These are phyloP conservation scores for Phialocephala subalpina DNA, from an alignment of 2,329 filamentous ascomycete genomes.

Conservation along the genomic window DNA sequence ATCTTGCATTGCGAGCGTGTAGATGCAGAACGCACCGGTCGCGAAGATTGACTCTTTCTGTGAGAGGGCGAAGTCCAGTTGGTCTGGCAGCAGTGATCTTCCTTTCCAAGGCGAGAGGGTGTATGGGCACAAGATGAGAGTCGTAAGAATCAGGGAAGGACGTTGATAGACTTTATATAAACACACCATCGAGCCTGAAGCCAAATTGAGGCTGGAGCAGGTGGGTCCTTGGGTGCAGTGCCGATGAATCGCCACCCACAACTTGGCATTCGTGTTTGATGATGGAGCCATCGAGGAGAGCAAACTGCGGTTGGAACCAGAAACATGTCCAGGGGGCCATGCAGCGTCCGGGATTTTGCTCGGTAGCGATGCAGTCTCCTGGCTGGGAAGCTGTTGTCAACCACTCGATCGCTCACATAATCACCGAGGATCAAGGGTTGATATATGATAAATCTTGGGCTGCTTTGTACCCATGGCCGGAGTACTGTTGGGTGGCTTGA, in stretches of 20 bases:
- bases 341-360: neutral
- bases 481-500: neutral
- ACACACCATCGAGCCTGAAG: neutral
- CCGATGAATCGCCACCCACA: neutral
- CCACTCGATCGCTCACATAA: neutral
- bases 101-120: conserved; percentile 5
- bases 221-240: neutral
- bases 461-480: neutral
- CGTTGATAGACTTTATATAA: conserved; percentile 3
- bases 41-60: conserved; percentile 1
- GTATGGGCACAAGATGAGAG: conserved; percentile 2
- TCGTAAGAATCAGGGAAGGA: neutral
- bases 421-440: neutral
- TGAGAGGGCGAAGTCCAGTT: neutral
- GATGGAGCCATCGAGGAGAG: neutral
- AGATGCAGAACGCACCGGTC: conserved; percentile 8
- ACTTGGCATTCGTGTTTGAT: neutral
- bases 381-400: neutral
- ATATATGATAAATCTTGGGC: neutral
- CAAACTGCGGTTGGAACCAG: neutral
- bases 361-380: conserved; percentile 1
- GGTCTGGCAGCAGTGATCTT: neutral
- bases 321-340: neutral
- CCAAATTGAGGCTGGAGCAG: conserved; percentile 1
- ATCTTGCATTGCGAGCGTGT: conserved; percentile 7